Evolutionary conservation across 768 basidiomycete species (phyloP).

Genomic region (Naganishia kalamii): DNA sequence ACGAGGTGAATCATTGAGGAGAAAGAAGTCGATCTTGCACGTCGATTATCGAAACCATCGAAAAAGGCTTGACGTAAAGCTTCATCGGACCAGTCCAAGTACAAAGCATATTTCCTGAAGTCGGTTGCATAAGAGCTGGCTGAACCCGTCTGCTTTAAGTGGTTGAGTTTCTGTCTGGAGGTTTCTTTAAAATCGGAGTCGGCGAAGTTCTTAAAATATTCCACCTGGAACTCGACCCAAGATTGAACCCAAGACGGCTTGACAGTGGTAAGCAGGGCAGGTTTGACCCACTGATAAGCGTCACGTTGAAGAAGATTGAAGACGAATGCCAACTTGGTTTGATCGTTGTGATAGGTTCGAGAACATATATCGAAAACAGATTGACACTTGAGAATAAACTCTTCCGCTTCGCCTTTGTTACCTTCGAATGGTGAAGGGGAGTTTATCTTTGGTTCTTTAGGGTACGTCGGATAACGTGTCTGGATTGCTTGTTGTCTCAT

Average conservation of each 20-base stretch:
- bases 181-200: neutral
- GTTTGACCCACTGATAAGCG: slow-evolving; percentile 4
- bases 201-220: neutral
- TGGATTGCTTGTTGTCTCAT: too few species aligned
- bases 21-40: neutral
- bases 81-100: neutral
- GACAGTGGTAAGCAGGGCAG: too few species aligned
- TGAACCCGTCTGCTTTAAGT: neutral
- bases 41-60: neutral
- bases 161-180: neutral
- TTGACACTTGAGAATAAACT: slow-evolving; percentile 3
- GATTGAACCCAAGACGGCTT: neutral
- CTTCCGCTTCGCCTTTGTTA: too few species aligned
- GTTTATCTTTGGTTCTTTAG: too few species aligned
- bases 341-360: slow-evolving; percentile 1
- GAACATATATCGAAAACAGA: neutral
- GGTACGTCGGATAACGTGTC: too few species aligned
- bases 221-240: neutral
- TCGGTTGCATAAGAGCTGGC: neutral
- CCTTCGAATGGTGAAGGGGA: too few species aligned
- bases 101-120: neutral
- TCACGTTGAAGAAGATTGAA: neutral
- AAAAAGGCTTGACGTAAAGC: neutral
- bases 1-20: neutral
- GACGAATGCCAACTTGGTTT: neutral